Evolutionary conservation across 2,329 filamentous ascomycete genomes (phyloP).

Genomic region (Cercospora citrullina): DNA sequence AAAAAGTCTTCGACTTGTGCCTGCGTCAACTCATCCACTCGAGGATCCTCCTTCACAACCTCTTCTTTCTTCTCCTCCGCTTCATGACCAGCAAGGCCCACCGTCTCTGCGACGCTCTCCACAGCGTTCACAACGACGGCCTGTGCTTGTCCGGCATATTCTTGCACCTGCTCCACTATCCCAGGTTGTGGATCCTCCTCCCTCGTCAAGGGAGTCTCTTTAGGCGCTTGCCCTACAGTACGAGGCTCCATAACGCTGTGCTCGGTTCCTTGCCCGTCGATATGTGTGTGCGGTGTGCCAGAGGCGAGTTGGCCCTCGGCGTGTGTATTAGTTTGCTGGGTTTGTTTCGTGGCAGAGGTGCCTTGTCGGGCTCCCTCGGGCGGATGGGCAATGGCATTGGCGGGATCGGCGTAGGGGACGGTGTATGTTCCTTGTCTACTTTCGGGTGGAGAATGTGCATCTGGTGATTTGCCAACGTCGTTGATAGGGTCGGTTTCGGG

Average conservation of each 20-base stretch:
- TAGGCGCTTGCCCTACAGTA: conserved; percentile 52
- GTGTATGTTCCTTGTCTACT: conserved; percentile 30
- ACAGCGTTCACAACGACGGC: conserved; percentile 30
- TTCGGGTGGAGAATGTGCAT: conserved; percentile 20
- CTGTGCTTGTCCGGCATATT: conserved; percentile 36
- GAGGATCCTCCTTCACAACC: conserved; percentile 31
- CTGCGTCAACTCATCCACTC: conserved; percentile 35
- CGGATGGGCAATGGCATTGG: conserved; percentile 41
- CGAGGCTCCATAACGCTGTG: conserved; percentile 50
- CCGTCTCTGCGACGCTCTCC: conserved; percentile 38
- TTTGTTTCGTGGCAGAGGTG: conserved; percentile 45
- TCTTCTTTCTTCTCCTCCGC: conserved; percentile 26
- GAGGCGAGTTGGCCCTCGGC: conserved; percentile 45
- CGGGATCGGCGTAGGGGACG: conserved; percentile 30
- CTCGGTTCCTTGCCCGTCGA: conserved; percentile 48
- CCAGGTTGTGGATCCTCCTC: conserved; percentile 39
- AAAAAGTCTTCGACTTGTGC: conserved; percentile 42
- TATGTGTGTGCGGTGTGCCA: conserved; percentile 46
- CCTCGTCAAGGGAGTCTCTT: conserved; percentile 43
- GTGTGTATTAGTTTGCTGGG: conserved; percentile 47
- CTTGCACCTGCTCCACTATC: conserved; percentile 48
- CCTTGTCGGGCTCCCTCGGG: conserved; percentile 39
- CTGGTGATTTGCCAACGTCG: conserved; percentile 19
- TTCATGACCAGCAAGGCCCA: conserved; percentile 35
- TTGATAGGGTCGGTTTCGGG: conserved; percentile 7